A percentile compares a stretch with the other conserved stretches of the same genome.
These are phyloP conservation scores for Pseudonectria foliicola DNA, from an alignment of 2,329 filamentous ascomycete species.

Conservation along the genomic window DNA sequence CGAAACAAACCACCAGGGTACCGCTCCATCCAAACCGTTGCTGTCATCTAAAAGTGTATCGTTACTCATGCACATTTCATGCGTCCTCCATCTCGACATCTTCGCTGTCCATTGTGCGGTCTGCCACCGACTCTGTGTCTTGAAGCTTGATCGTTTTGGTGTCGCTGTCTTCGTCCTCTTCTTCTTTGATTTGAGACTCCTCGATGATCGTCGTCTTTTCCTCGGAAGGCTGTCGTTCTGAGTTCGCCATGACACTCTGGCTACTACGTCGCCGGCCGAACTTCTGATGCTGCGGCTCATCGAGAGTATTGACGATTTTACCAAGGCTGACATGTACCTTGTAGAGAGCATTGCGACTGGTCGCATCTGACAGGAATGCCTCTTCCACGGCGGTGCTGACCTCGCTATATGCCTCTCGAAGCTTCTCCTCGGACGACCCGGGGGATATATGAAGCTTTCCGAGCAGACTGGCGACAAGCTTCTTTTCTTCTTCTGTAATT, in stretches of 20 bases:
- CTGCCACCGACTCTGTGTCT: slow-evolving; percentile 31
- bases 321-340: slow-evolving; percentile 61
- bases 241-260: slow-evolving; percentile 35
- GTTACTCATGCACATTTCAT: slow-evolving; percentile 12
- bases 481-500: slow-evolving; percentile 71
- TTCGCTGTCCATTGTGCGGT: slow-evolving; percentile 35
- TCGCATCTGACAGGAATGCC: slow-evolving; percentile 52
- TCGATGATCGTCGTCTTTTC: slow-evolving; percentile 34
- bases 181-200: slow-evolving; percentile 42
- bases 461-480: slow-evolving; percentile 68
- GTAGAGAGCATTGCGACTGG: slow-evolving; percentile 56
- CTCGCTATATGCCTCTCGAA: slow-evolving; percentile 50
- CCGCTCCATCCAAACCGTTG: slow-evolving; percentile 8
- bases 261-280: slow-evolving; percentile 33
- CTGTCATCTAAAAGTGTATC: slow-evolving; percentile 14
- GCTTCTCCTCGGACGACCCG: slow-evolving; percentile 51
- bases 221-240: slow-evolving; percentile 25
- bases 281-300: slow-evolving; percentile 29
- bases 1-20: slow-evolving; percentile 7
- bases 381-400: slow-evolving; percentile 57
- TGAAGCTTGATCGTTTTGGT: slow-evolving; percentile 26
- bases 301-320: slow-evolving; percentile 58
- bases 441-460: slow-evolving; percentile 76
- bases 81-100: slow-evolving; percentile 27
- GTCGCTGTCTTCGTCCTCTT: slow-evolving; percentile 38